phyloP scores from a whole-genome alignment of 2,329 filamentous ascomycete species.

The Annulohypoxylon truncatum region DNA sequence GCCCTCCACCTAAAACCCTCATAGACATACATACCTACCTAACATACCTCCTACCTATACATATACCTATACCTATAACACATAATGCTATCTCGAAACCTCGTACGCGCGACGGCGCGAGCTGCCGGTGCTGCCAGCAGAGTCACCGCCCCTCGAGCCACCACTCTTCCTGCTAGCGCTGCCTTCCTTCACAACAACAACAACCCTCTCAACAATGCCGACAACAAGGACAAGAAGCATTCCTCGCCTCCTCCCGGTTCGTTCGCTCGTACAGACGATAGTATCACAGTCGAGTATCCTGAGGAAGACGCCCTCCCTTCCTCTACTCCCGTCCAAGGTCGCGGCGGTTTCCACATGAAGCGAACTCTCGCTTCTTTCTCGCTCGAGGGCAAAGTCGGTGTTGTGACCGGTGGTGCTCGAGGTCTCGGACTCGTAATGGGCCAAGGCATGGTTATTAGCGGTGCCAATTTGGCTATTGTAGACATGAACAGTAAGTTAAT shows the following conservation, averaged over 20 bases:
- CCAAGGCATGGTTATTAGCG: conserved; percentile 88
- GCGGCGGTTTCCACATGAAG: conserved; percentile 84
- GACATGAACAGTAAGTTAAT: conserved; percentile 83
- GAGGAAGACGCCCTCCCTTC: conserved; percentile 78
- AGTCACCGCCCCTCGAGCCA: conserved; percentile 36
- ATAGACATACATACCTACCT: not conserved
- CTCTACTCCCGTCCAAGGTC: conserved; percentile 76
- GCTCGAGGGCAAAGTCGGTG: conserved; percentile 81
- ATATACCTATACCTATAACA: not conserved
- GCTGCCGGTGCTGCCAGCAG: conserved; percentile 36
- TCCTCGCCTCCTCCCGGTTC: conserved; percentile 62
- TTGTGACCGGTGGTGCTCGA: conserved; percentile 91
- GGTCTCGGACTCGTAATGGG: conserved; percentile 93
- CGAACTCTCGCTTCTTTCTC: conserved; percentile 88
- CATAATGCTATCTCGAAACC: conserved; percentile 39
- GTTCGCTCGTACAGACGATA: conserved; percentile 83
- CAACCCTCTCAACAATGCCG: conserved; percentile 40
- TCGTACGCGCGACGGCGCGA: conserved; percentile 37
- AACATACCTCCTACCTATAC: too few relatives aligned
- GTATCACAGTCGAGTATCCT: conserved; percentile 82
- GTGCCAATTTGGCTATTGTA: conserved; percentile 89
- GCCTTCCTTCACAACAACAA: conserved; percentile 47
- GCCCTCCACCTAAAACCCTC: not conserved
- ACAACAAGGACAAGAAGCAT: conserved; percentile 47
- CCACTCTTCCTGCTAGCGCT: conserved; percentile 26